Percentiles rank a stretch among this genome's conserved stretches.
Evolutionary conservation across 768 basidiomycete genomes (phyloP).

Genomic region (Rhizopogon rudus): DNA sequence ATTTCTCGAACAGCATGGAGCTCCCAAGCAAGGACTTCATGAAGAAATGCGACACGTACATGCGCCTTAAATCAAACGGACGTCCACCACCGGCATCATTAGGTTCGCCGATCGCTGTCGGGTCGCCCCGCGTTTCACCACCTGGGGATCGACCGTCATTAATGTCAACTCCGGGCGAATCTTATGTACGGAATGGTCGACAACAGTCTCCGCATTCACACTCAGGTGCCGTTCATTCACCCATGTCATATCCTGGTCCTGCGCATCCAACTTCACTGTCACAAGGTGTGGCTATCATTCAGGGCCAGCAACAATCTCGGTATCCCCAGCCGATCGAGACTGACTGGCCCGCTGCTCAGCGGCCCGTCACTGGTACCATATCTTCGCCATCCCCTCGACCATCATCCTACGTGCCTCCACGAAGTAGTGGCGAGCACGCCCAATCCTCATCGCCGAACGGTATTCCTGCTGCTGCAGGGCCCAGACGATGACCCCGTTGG

Average conservation of each 20-base stretch:
- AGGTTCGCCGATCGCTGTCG: slow-evolving; percentile 21
- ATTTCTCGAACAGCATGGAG: slow-evolving; percentile 84
- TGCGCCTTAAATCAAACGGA: slow-evolving; percentile 61
- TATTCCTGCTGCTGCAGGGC: slow-evolving; percentile 43
- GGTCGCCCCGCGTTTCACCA: slow-evolving; percentile 24
- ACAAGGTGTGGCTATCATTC: slow-evolving; percentile 39
- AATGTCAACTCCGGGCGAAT: slow-evolving; percentile 33
- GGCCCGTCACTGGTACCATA: slow-evolving; percentile 31
- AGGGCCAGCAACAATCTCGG: slow-evolving; percentile 36
- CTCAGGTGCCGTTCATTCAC: slow-evolving; percentile 34
- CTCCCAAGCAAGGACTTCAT: slow-evolving; percentile 92
- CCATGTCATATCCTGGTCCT: slow-evolving; percentile 41
- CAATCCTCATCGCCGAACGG: slow-evolving; percentile 38
- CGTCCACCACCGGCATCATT: slow-evolving; percentile 35
- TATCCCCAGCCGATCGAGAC: slow-evolving; percentile 41
- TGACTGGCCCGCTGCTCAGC: slow-evolving; percentile 32
- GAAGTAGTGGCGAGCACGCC: slow-evolving; percentile 39
- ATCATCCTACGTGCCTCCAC: slow-evolving; percentile 43
- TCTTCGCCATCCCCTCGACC: slow-evolving; percentile 40
- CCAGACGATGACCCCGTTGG: slow-evolving; percentile 29
- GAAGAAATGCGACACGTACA: slow-evolving; percentile 92
- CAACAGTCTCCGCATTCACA: slow-evolving; percentile 37
- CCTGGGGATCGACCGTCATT: slow-evolving; percentile 44
- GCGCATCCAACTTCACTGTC: slow-evolving; percentile 41
- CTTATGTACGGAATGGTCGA: slow-evolving; percentile 33